Base-by-base conservation (phyloP, 2,329 filamentous ascomycete genomes). In the Ceratocystiopsis brevicomis region DNA sequence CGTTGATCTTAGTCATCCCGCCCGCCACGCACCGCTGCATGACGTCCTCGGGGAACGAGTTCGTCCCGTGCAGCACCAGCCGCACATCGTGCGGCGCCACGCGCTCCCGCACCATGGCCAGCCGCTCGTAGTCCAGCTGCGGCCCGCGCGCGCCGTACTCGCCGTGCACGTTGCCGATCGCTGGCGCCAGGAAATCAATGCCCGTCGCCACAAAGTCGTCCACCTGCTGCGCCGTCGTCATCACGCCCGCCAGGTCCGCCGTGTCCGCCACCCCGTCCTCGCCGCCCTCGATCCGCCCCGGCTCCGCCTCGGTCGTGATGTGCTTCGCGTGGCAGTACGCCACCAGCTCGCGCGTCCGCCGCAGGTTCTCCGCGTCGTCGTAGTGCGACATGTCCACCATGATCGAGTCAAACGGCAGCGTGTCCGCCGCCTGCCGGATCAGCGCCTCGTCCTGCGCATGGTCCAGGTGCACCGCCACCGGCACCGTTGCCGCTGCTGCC, bases 321-420 rank as follows among this genome's bases (percentile, higher is more conserved):
- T 75, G 76, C 36, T 69, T 61, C 50, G 61, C 71, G 51, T 78
- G 69, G 54, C 76, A 81, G 54, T 77, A 74, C n/a, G 56, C 57
- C 13, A 76, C 73, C 44, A 80, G 57, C 52, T 80, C 75, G 42
- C 61, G 64, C 33, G 76, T 81, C 53, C 69, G 61, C 3, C 60
- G 55, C 36, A 81, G 62, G 52, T 81, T 81, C 61, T 80, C 76
- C 45, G 68, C 75, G 52, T 74, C 76, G 45, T 78, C 74, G 55
- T 78, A 76, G 56, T 81, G 77, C 48, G 66, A 71, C 77, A 81
- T 81, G 58, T 81, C 77, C 14, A 79, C 72, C 76, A 81, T 80
- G 57, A 84, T 81, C 48, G 68, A 73, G 57, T 83, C 78, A 51
- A 82, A 82, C 68, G 41, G 69, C 64, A 17, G 56, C 53, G n/a